phyloP scores from a whole-genome alignment of 1,284 basidiomycete genomes.

The Cutaneotrichosporon cavernicola region DNA sequence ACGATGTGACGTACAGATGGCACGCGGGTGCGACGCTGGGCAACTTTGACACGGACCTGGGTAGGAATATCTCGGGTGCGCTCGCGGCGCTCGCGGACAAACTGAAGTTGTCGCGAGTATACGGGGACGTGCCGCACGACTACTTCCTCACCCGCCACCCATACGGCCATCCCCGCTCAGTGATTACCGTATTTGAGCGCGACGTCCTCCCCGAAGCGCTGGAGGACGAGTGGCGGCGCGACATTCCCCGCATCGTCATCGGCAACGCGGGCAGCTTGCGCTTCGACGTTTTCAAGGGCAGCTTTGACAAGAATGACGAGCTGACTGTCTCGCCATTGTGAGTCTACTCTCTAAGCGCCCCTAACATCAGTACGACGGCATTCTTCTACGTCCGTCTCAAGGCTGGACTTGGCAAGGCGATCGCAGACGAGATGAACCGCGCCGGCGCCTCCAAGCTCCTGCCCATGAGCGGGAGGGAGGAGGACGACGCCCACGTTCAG shows the following conservation, averaged over 20 bases:
- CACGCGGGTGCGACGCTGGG: constrained; percentile 39
- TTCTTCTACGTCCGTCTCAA: constrained; percentile 45
- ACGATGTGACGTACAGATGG: constrained; percentile 51
- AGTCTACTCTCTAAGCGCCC: not conserved
- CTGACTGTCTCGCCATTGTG: constrained; percentile 66
- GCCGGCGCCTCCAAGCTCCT: constrained; percentile 46
- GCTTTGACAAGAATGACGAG: constrained; percentile 76
- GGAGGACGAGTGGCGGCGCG: constrained; percentile 30
- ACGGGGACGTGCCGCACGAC: constrained; percentile 71
- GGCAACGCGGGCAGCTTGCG: constrained; percentile 71
- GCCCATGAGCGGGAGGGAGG: constrained; percentile 26
- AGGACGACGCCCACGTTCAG: constrained; percentile 32
- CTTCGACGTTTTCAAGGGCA: constrained; percentile 65
- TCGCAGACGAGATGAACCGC: constrained; percentile 47
- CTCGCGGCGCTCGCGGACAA: constrained; percentile 36
- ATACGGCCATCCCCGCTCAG: constrained; percentile 65
- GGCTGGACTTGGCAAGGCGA: constrained; percentile 38
- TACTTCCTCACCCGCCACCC: constrained; percentile 66
- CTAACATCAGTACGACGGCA: constrained; percentile 24
- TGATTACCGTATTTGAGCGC: constrained; percentile 63
- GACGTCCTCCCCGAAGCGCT: constrained; percentile 55
- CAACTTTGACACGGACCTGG: constrained; percentile 44
- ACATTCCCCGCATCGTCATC: constrained; percentile 62
- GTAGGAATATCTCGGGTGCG: constrained; percentile 38
- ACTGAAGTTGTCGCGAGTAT: constrained; percentile 51